A percentile compares a stretch with the other conserved stretches of the same genome.
Conservation (phyloP, 352 stramenopile species). For the Globisporangium spinosum region DNA sequence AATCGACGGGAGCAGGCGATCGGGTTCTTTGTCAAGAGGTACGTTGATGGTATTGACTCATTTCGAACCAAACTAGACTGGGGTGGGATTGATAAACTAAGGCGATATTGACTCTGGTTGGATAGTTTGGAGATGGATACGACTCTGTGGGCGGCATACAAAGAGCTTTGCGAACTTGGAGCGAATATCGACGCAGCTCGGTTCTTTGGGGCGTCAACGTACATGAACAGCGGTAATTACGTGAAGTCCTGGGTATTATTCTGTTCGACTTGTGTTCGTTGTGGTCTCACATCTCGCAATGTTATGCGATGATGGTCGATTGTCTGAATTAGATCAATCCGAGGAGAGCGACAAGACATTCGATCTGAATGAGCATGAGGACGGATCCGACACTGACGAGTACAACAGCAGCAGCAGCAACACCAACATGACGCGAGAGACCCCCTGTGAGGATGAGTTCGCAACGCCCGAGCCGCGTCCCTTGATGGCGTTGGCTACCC, state of each 20-base stretch:
- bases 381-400: slow-evolving; percentile 15
- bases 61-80: background rate
- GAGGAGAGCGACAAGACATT: slow-evolving; percentile 17
- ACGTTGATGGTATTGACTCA: slow-evolving; percentile 7
- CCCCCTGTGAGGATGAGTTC: slow-evolving; percentile 24
- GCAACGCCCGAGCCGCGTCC: slow-evolving; percentile 29
- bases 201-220: slow-evolving; percentile 63
- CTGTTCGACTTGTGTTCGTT: background rate
- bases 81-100: background rate
- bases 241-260: too few species aligned
- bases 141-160: slow-evolving; percentile 91
- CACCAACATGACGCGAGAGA: slow-evolving; percentile 23
- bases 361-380: slow-evolving; percentile 19
- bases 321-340: slow-evolving; percentile 8
- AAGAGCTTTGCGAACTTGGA: slow-evolving; percentile 92
- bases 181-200: slow-evolving; percentile 52
- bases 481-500: slow-evolving; percentile 24
- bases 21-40: slow-evolving; percentile 89
- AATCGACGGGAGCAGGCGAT: slow-evolving; percentile 90
- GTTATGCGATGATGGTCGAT: background rate
- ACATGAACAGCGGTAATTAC: slow-evolving; percentile 27
- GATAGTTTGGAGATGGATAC: slow-evolving; percentile 87
- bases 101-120: slow-evolving; percentile 1
- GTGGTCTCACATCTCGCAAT: background rate
- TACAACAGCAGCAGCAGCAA: slow-evolving; percentile 24